Conservation (phyloP, 305 asterid genomes). For the Fraxinus albicans region DNA sequence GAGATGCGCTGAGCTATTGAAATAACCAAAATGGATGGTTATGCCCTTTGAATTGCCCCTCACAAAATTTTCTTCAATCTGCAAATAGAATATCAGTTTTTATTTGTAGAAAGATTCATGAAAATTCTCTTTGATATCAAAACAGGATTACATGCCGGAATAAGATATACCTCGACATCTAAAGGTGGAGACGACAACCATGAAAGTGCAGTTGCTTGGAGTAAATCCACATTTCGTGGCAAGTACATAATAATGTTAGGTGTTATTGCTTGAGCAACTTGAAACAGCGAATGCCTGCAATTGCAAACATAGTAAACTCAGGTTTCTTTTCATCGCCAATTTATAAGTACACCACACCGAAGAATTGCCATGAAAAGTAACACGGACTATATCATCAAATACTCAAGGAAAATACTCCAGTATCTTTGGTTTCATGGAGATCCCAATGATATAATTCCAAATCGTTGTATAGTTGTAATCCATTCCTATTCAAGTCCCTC, state of each 20-base stretch:
- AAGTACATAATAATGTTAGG: conserved; percentile 76
- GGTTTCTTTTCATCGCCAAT: neutral
- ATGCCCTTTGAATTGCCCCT: conserved; percentile 56
- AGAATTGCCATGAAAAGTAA: neutral
- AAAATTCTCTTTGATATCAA: neutral
- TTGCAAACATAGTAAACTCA: neutral
- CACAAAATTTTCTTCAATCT: conserved; percentile 71
- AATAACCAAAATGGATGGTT: conserved; percentile 61
- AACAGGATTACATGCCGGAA: neutral
- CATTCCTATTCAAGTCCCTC: neutral
- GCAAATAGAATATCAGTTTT: conserved; percentile 15
- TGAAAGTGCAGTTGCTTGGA: conserved; percentile 68
- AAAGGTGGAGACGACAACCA: conserved; percentile 92
- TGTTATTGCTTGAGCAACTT: conserved; percentile 67
- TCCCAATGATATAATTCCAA: neutral
- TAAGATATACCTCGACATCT: conserved; percentile 47
- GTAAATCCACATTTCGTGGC: conserved; percentile 69
- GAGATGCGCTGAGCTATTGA: conserved; percentile 8
- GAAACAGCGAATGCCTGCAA: conserved; percentile 72
- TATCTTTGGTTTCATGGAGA: neutral
- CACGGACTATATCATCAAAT: neutral
- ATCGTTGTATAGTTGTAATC: neutral
- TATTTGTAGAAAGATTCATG: neutral
- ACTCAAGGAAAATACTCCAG: neutral
- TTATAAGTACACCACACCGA: neutral